Evolutionary conservation across 2,329 filamentous ascomycete genomes (phyloP), one percentile per base, ranked within the genome.

Genomic region (Calonectria hawksworthii): DNA sequence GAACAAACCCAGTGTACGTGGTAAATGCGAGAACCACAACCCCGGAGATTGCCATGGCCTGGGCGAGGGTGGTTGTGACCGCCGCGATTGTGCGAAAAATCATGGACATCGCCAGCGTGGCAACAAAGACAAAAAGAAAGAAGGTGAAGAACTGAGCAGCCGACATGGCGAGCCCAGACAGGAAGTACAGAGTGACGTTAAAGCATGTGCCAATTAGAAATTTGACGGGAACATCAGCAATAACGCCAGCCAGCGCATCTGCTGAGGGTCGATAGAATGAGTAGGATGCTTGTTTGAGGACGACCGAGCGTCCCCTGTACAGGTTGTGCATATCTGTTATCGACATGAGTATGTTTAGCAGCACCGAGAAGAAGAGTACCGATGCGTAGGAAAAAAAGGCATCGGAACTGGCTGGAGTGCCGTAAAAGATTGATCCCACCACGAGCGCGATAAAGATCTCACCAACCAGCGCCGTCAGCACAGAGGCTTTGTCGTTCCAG

Each of bases 21-120:
- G 84, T 79, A 0, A 85, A 74, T 21, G 79, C 81, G 5, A 83
- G 78, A 21, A 81, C 78, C 9, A 88, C 77, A 13, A 88, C 75
- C 1, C 85, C 84, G 0, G 86, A 83, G 0, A 85, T 85, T 18
- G 84, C 86, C 82, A 88, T 84, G 36, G 87, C 86, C 75, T 88
- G 86, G 0, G 87, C 86, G 1, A 90, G 83, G 0, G 92, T 86
- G 2, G 93, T 93, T 0, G 82, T 38, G 0, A 83, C 79, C 13
- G 83, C 79, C 13, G 78, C 82, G 59, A 83, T 82, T 16, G 81
- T 80, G 30, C 82, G 77, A 84, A 93, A 93, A 72, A 93, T 84
- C 86, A 92, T 92, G 51, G 90, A 92, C 92, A 93, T 93, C 68
- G 89, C 88, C 74, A 93, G 81, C 0, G 90, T 92, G 23, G 89